These are phyloP conservation scores for Lipomyces anomalus DNA, from an alignment of 805 yeast genomes.

Conservation along the genomic window DNA sequence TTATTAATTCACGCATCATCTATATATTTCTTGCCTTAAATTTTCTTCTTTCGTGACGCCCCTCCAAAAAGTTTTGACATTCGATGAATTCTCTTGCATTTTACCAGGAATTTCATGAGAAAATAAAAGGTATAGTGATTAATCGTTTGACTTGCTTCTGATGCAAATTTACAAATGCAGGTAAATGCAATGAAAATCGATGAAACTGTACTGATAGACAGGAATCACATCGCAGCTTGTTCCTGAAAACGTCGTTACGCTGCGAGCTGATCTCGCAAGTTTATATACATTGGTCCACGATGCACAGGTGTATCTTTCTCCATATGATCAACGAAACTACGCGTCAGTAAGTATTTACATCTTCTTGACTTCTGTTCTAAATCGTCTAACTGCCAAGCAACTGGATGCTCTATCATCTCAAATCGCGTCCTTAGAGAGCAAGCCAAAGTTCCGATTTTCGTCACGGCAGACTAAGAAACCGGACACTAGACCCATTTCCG, in stretches of 20 bases:
- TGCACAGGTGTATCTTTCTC: slow-evolving; percentile 13
- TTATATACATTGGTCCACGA: slow-evolving; percentile 6
- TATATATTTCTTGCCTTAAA: neutral
- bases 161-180: too few species aligned
- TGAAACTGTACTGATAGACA: neutral
- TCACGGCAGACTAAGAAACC: slow-evolving; percentile 5
- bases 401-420: slow-evolving; percentile 10
- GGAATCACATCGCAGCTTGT: neutral
- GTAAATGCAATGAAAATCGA: neutral
- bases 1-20: neutral
- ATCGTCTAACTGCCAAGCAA: slow-evolving; percentile 8
- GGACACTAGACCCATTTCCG: neutral
- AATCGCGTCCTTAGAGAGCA: slow-evolving; percentile 2
- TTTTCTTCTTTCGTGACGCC: neutral
- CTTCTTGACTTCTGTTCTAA: neutral
- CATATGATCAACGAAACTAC: slow-evolving; percentile 21
- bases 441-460: slow-evolving; percentile 12
- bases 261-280: too few species aligned
- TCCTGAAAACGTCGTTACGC: too few species aligned
- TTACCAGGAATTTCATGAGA: neutral
- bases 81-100: neutral
- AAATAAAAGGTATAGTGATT: too few species aligned
- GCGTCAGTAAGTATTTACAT: slow-evolving; percentile 7
- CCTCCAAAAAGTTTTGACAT: neutral
- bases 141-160: too few species aligned